Base-by-base conservation (phyloP, 1,284 basidiomycete genomes). In the Afroboletus lepidellus region DNA sequence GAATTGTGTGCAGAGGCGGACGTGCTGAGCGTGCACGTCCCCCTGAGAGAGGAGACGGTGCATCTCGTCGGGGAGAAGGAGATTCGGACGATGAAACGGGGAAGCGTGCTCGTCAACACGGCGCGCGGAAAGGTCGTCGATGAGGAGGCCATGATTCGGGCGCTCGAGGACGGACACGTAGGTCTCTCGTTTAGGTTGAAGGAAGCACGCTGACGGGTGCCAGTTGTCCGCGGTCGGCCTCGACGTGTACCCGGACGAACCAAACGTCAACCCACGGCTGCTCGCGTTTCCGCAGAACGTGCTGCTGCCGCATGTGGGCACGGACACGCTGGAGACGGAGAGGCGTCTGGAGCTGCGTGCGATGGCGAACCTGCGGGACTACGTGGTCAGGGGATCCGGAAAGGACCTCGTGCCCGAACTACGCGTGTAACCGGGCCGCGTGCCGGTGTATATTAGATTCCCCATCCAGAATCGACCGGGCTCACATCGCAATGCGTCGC, bases 231-330 rank as follows among this genome's bases (percentile, higher is more conserved):
- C 85, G 8, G 89, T 90, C 25, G 94, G 94, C 23, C 75, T 97
- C 24, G 94, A 97, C 61, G 93, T 96, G 25, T 96, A 82, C 74
- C 90, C 91, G 5, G 79, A 93, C 68, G 94, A 97, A 69, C 93
- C 92, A 0, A 73, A 84, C 43, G 85, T 96, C 49, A 91, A 95
- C 69, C 85, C 88, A 2, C 79, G 83, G 20, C 73, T 94, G 37
- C 75, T 93, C 51, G 80, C 84, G n/a, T 91, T 92, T 70, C 83
- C 87, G 41, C 87, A 92, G 60, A 84, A 91, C 55, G 89, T 84
- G 21, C 72, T 96, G 9, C 77, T 95, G 18, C 94, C 94, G 3
- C 94, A 95, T 69, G 85, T 94, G 81, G 92, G 92, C 42, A 92
- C 91, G 5, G 86, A 89, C 67, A 92, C 84, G 37, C 77, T 81